phyloP scores from a whole-genome alignment of 768 basidiomycete genomes.

The Pholiota molesta region DNA sequence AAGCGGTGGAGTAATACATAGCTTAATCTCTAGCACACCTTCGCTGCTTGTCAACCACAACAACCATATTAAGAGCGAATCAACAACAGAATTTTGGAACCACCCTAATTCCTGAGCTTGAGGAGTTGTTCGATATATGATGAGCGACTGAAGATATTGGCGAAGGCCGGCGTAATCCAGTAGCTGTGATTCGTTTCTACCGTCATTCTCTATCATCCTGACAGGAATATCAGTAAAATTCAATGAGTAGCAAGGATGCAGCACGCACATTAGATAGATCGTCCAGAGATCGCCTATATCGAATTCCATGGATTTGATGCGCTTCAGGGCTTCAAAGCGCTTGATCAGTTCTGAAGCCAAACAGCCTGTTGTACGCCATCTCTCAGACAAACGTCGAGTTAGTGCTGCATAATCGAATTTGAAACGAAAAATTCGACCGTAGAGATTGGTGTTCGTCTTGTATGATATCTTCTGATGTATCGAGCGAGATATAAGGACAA shows the following conservation, averaged over 20 bases:
- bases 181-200: conserved; percentile 47
- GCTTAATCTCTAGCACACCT: conserved; percentile 30
- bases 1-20: neutral
- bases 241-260: neutral
- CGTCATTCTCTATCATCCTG: conserved; percentile 52
- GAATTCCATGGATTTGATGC: conserved; percentile 36
- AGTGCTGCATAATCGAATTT: conserved; percentile 49
- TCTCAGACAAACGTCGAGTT: conserved; percentile 37
- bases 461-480: conserved; percentile 39
- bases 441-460: conserved; percentile 39
- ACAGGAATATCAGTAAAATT: neutral
- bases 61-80: conserved; percentile 46
- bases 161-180: conserved; percentile 41
- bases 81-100: conserved; percentile 35
- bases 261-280: conserved; percentile 48
- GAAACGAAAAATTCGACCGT: conserved; percentile 44
- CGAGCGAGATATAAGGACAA: conserved; percentile 41
- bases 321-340: conserved; percentile 42
- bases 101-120: conserved; percentile 17
- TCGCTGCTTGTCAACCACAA: conserved; percentile 47
- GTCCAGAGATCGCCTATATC: conserved; percentile 52
- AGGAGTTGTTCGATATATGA: conserved; percentile 19
- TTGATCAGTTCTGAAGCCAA: conserved; percentile 47
- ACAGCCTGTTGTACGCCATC: conserved; percentile 39
- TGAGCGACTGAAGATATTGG: conserved; percentile 24